These are phyloP conservation scores for Ceratorhiza oryzae-sativae DNA, from an alignment of 1,284 basidiomycete species.

Conservation along the genomic window DNA sequence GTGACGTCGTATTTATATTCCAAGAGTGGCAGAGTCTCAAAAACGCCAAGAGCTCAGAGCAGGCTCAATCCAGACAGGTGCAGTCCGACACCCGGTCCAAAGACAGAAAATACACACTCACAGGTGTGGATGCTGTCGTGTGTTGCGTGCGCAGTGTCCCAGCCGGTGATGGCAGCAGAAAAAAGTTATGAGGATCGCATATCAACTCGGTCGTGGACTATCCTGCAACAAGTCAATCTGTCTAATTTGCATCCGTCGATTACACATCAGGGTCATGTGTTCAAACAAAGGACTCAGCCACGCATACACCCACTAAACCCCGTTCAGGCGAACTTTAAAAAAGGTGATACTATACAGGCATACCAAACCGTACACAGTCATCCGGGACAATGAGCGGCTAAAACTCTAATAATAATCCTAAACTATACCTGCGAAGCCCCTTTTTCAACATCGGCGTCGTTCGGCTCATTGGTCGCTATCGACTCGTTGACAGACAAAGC, in stretches of 20 bases:
- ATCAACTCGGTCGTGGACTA: conserved; percentile 23
- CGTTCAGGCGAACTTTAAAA: neutral
- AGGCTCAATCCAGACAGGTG: conserved; percentile 32
- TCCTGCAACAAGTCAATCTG: neutral
- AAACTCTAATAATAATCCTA: neutral
- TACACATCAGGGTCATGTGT: conserved; percentile 19
- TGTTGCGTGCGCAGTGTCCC: neutral
- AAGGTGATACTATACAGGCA: neutral
- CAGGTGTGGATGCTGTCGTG: neutral
- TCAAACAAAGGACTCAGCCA: neutral
- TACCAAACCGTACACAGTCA: neutral
- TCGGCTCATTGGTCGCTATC: neutral
- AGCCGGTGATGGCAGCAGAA: neutral
- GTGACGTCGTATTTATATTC: neutral
- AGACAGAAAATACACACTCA: neutral
- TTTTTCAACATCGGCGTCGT: conserved; percentile 1
- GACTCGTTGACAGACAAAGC: conserved; percentile 22
- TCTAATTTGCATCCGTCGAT: conserved; percentile 34
- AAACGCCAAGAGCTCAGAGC: conserved; percentile 21
- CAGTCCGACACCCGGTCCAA: neutral
- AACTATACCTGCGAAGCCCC: neutral
- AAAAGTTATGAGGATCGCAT: conserved; percentile 36
- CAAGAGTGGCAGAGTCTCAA: neutral
- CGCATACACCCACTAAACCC: conserved; percentile 14
- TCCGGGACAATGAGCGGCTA: conserved; percentile 4